A percentile compares a stretch with the other conserved stretches of the same genome.
phyloP scores from a whole-genome alignment of 1,284 basidiomycete species.

The Ceratorhiza oryzae-sativae region DNA sequence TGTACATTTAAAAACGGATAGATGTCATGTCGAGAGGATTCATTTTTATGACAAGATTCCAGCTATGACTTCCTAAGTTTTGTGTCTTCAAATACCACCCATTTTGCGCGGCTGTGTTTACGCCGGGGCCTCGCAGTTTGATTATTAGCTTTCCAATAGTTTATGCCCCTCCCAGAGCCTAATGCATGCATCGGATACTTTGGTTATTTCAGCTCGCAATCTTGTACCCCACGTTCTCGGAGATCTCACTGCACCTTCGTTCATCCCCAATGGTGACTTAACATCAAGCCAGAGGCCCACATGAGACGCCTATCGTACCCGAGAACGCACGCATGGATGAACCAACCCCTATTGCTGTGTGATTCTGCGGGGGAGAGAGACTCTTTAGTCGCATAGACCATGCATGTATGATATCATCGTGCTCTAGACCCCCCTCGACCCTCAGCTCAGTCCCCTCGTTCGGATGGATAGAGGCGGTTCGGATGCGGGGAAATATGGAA shows the following conservation, averaged over 20 bases:
- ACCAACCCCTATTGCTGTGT: not conserved
- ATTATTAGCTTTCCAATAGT: not conserved
- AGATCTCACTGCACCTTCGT: too few species aligned
- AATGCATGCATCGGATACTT: too few species aligned
- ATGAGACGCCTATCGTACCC: not conserved
- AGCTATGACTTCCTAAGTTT: too few species aligned
- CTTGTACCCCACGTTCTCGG: not conserved
- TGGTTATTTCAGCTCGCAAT: not conserved
- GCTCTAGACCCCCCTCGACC: slow-evolving; percentile 21
- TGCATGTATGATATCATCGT: slow-evolving; percentile 4
- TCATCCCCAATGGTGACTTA: too few species aligned
- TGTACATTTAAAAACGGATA: not conserved
- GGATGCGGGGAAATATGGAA: slow-evolving; percentile 22
- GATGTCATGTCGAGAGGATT: not conserved
- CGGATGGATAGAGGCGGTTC: not conserved
- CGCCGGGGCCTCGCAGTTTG: not conserved
- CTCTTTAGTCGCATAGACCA: not conserved
- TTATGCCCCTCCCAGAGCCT: not conserved
- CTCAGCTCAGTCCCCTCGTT: not conserved
- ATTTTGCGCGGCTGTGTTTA: not conserved
- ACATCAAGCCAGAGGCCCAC: not conserved
- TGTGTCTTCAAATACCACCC: too few species aligned
- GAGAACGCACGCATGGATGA: not conserved
- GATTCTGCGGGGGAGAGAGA: not conserved
- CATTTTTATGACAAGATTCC: not conserved